phyloP scores from a whole-genome alignment of 1,284 basidiomycete genomes.

The Marasmius fiardii region DNA sequence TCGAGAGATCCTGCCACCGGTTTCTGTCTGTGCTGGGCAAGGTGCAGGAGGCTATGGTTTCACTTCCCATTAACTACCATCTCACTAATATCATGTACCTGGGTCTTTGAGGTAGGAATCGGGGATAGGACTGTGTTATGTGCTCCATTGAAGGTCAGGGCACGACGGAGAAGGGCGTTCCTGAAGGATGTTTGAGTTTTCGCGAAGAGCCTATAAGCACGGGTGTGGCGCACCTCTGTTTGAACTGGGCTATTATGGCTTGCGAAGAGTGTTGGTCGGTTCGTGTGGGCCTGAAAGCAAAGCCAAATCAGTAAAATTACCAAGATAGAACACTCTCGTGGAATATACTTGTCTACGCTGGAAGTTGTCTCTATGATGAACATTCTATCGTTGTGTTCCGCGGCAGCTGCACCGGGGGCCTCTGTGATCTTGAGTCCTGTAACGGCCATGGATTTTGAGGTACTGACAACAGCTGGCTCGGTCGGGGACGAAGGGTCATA shows the following conservation, averaged over 20 bases:
- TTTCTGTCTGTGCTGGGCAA: neutral
- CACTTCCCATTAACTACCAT: too few relatives aligned
- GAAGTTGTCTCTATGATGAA: conserved; percentile 67
- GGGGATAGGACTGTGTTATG: conserved; percentile 5
- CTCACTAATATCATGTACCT: neutral
- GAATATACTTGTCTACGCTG: conserved; percentile 41
- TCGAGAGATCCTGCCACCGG: too few relatives aligned
- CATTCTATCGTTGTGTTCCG: conserved; percentile 59
- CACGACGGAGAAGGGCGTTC: conserved; percentile 54
- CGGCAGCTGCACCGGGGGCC: conserved; percentile 62
- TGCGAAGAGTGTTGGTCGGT: conserved; percentile 45
- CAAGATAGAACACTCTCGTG: neutral
- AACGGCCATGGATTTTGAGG: conserved; percentile 57
- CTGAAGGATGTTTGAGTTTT: conserved; percentile 28
- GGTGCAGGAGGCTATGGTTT: neutral
- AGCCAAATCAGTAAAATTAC: neutral
- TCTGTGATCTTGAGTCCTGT: conserved; percentile 60
- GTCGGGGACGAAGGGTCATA: conserved; percentile 40
- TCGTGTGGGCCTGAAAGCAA: conserved; percentile 23
- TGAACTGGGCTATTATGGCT: conserved; percentile 53
- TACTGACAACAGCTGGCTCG: conserved; percentile 51
- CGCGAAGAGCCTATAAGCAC: conserved; percentile 2
- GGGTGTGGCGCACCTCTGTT: conserved; percentile 48
- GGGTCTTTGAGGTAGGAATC: conserved; percentile 11
- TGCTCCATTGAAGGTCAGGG: conserved; percentile 44